Evolutionary conservation across 768 basidiomycete genomes (phyloP).

Genomic region (Termitomyces sp.): DNA sequence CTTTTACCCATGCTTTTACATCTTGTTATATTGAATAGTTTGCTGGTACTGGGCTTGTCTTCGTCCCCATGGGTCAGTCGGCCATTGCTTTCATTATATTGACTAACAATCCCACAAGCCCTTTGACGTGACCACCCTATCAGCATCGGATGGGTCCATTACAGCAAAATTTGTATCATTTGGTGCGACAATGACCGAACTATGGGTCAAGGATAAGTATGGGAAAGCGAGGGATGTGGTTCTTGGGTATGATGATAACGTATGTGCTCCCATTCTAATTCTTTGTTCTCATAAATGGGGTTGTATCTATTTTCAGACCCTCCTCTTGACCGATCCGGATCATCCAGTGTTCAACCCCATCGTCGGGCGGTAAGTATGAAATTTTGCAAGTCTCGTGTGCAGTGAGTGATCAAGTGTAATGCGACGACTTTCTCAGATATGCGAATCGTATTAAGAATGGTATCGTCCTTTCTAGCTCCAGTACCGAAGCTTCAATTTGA

Average conservation of each 20-base stretch:
- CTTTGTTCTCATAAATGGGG: not conserved
- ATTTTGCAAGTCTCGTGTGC: not conserved
- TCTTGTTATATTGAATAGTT: not conserved
- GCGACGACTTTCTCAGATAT: constrained; percentile 33
- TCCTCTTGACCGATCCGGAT: constrained; percentile 35
- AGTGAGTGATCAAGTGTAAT: not conserved
- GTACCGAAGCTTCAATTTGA: not conserved
- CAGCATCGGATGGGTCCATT: constrained; percentile 50
- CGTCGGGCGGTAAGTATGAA: constrained; percentile 25
- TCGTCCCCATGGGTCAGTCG: constrained; percentile 8
- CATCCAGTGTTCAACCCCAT: constrained; percentile 43
- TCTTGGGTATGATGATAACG: constrained; percentile 55
- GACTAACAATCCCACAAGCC: constrained; percentile 23
- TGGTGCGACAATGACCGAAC: constrained; percentile 50
- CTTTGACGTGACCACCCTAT: constrained; percentile 41
- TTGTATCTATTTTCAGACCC: constrained; percentile 20
- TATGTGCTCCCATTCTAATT: constrained; percentile 15
- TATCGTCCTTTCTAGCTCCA: constrained; percentile 11
- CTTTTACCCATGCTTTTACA: not conserved
- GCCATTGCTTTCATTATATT: no score
- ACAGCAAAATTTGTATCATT: constrained; percentile 53
- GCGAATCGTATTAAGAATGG: constrained; percentile 50
- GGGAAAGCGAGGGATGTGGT: constrained; percentile 46
- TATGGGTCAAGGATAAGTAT: constrained; percentile 50
- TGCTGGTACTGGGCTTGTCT: not conserved